phyloP scores from a whole-genome alignment of 345 rosid species.

The Lepidium africanum region DNA sequence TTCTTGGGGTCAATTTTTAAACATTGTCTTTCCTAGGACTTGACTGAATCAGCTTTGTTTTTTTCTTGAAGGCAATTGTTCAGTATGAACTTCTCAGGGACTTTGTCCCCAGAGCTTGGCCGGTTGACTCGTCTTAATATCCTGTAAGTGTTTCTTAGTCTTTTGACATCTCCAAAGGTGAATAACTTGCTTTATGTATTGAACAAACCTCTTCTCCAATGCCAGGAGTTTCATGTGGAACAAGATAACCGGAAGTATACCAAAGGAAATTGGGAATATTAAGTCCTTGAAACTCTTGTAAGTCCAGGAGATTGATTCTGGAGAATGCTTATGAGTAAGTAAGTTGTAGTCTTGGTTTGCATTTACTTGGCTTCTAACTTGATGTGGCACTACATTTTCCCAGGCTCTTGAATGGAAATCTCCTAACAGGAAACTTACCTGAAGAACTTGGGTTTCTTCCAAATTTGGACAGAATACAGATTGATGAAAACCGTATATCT shows the following conservation, averaged over 20 bases:
- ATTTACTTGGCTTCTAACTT: conserved; percentile 17
- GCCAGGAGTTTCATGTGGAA: conserved; percentile 98
- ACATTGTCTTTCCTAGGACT: background rate
- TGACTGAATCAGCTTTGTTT: background rate
- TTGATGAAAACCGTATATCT: conserved; percentile 81
- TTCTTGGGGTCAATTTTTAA: background rate
- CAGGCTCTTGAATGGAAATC: conserved; percentile 93
- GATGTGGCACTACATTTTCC: conserved; percentile 18
- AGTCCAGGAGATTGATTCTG: conserved; percentile 30
- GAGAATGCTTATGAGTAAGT: background rate
- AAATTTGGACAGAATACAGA: conserved; percentile 84
- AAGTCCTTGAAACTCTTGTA: conserved; percentile 73
- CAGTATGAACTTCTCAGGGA: conserved; percentile 70
- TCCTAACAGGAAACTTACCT: conserved; percentile 67
- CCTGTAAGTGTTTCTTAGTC: conserved; percentile 38
- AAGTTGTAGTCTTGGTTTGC: background rate
- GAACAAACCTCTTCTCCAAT: conserved; percentile 9
- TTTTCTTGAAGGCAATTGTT: conserved; percentile 59
- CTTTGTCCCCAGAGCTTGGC: conserved; percentile 75
- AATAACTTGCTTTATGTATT: background rate
- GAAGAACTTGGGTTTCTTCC: conserved; percentile 88
- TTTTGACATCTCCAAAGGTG: background rate
- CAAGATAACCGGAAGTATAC: conserved; percentile 64
- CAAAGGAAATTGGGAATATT: conserved; percentile 82
- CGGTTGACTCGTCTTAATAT: conserved; percentile 49